Conservation (phyloP, 345 rosid genomes). For the Aquilaria malaccensis region DNA sequence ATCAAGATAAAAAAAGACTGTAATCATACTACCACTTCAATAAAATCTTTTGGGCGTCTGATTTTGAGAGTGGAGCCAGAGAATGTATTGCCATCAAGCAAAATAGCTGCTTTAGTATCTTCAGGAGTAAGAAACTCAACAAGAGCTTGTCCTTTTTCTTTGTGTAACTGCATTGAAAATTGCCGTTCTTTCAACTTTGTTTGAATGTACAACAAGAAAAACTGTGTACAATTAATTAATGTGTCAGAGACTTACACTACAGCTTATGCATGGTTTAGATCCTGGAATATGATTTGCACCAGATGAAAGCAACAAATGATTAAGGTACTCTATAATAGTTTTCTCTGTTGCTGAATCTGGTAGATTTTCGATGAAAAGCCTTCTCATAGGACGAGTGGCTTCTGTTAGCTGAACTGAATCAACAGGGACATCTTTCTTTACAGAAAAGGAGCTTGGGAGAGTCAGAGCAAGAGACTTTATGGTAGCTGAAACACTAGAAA, state of each 20-base stretch:
- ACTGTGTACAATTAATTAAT: slow-evolving; percentile 9
- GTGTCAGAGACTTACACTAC: slow-evolving; percentile 59
- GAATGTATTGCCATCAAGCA: slow-evolving; percentile 61
- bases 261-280: slow-evolving; percentile 81
- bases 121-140: slow-evolving; percentile 93
- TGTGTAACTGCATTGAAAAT: slow-evolving; percentile 54
- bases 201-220: slow-evolving; percentile 16
- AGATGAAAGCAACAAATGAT: slow-evolving; percentile 58
- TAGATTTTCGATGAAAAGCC: slow-evolving; percentile 78
- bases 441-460: slow-evolving; percentile 26
- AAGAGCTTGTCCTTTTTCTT: slow-evolving; percentile 77
- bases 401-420: slow-evolving; percentile 84
- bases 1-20: slow-evolving; percentile 17
- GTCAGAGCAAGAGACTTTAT: slow-evolving; percentile 35
- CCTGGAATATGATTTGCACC: slow-evolving; percentile 57
- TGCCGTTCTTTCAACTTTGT: slow-evolving; percentile 9
- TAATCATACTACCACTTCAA: slow-evolving; percentile 71
- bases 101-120: slow-evolving; percentile 92
- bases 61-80: slow-evolving; percentile 61
- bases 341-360: slow-evolving; percentile 80
- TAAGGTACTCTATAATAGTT: slow-evolving; percentile 59
- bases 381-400: slow-evolving; percentile 80
- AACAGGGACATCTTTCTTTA: slow-evolving; percentile 30
- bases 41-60: slow-evolving; percentile 83
- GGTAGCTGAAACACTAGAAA: slow-evolving; percentile 27